Evolutionary conservation across 768 basidiomycete genomes (phyloP).

Genomic region (Panellus pusillus): DNA sequence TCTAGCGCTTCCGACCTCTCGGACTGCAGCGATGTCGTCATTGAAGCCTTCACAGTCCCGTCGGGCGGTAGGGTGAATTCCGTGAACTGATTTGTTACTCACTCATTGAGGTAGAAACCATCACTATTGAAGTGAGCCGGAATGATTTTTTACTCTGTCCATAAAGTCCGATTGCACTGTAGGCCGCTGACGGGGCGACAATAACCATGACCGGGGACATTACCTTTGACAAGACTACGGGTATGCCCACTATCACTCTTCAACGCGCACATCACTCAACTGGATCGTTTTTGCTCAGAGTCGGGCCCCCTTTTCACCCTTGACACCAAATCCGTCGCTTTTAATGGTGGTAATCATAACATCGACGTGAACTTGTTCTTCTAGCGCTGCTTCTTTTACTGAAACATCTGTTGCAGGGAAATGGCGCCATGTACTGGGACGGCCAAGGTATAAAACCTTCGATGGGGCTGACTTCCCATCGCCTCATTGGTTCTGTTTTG

Average conservation of each 20-base stretch:
- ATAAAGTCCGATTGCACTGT: too few species aligned
- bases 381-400: neutral
- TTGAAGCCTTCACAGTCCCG: constrained; percentile 21
- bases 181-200: constrained; percentile 34
- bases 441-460: neutral
- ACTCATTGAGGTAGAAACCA: neutral
- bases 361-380: constrained; percentile 6
- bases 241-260: neutral
- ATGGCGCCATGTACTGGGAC: constrained; percentile 21
- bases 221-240: constrained; percentile 18
- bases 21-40: constrained; percentile 21
- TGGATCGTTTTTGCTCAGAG: neutral
- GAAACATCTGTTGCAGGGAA: constrained; percentile 2
- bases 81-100: too few species aligned
- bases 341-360: constrained; percentile 17
- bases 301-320: constrained; percentile 19
- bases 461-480: neutral
- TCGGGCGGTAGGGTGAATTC: neutral
- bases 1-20: constrained; percentile 20
- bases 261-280: too few species aligned
- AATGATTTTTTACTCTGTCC: too few species aligned
- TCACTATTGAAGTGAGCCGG: too few species aligned
- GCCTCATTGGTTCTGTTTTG: neutral
- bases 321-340: constrained; percentile 10
- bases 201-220: constrained; percentile 22